A percentile compares a stretch with the other conserved stretches of the same genome.
phyloP scores from a whole-genome alignment of 768 basidiomycete species.

The Suillus subaureus region DNA sequence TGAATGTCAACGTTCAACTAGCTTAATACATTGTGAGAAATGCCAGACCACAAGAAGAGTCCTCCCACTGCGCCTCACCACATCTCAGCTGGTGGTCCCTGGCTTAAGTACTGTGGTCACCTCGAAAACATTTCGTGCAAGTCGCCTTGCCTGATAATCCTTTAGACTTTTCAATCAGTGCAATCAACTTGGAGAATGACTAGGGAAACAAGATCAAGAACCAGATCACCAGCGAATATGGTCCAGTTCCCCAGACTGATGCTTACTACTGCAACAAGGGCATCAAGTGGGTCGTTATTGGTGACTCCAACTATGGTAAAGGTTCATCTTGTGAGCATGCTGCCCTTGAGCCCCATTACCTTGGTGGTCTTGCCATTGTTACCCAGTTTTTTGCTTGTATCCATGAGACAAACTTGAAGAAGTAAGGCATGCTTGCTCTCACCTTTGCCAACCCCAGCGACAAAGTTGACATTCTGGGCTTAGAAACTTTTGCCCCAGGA shows the following conservation, averaged over 20 bases:
- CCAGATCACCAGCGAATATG: slow-evolving; percentile 84
- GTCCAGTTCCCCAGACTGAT: slow-evolving; percentile 81
- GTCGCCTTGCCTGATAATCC: too few relatives aligned
- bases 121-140: too few relatives aligned
- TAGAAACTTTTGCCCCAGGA: slow-evolving; percentile 88
- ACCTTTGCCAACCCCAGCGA: slow-evolving; percentile 90
- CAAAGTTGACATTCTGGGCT: slow-evolving; percentile 85
- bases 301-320: slow-evolving; percentile 96
- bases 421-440: slow-evolving; percentile 97
- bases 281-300: slow-evolving; percentile 97
- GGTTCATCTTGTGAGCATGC: slow-evolving; percentile 98
- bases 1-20: too few relatives aligned
- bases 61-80: too few relatives aligned
- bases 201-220: slow-evolving; percentile 97
- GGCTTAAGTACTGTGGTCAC: too few relatives aligned
- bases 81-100: too few relatives aligned
- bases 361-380: slow-evolving; percentile 95
- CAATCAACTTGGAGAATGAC: slow-evolving; percentile 92
- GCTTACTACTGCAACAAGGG: slow-evolving; percentile 87
- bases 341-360: slow-evolving; percentile 92
- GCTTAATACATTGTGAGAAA: too few relatives aligned
- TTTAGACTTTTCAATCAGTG: slow-evolving; percentile 60
- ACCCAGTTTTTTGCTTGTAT: slow-evolving; percentile 96
- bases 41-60: too few relatives aligned
- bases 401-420: slow-evolving; percentile 98